phyloP scores from a whole-genome alignment of 1,284 basidiomycete species.

The Kalmanozyma brasiliensis region DNA sequence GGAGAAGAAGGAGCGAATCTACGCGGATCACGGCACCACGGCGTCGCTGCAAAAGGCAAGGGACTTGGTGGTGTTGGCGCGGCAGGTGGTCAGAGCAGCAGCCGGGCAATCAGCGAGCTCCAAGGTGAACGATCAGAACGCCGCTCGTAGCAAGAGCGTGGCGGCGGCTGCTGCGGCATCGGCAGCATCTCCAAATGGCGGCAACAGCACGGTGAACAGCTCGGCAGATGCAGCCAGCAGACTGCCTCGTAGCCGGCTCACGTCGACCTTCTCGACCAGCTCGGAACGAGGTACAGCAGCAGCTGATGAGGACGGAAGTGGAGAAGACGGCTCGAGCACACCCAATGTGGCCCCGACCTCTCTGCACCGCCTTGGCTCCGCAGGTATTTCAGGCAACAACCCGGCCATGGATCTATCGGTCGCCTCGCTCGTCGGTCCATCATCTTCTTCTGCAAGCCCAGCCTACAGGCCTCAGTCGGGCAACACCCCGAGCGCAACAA shows the following conservation, averaged over 20 bases:
- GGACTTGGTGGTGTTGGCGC: slow-evolving; percentile 37
- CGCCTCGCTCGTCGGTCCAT: slow-evolving; percentile 20
- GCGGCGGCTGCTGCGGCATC: slow-evolving; percentile 3
- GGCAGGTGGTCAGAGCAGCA: slow-evolving; percentile 43
- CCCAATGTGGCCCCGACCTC: background rate
- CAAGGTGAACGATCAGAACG: slow-evolving; percentile 19
- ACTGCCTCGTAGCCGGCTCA: slow-evolving; percentile 10
- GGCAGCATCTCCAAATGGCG: slow-evolving; percentile 5
- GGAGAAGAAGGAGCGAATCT: slow-evolving; percentile 45
- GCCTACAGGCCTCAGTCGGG: slow-evolving; percentile 9
- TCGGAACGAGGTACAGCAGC: slow-evolving; percentile 34
- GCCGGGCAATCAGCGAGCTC: slow-evolving; percentile 32
- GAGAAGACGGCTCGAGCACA: background rate
- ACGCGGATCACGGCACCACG: slow-evolving; percentile 43
- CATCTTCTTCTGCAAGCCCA: background rate
- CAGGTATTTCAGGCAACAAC: slow-evolving; percentile 6
- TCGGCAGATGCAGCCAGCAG: slow-evolving; percentile 5
- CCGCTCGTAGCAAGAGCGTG: slow-evolving; percentile 8
- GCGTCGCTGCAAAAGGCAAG: slow-evolving; percentile 46
- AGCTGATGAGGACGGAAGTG: background rate
- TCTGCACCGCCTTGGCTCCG: background rate
- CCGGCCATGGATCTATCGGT: slow-evolving; percentile 16
- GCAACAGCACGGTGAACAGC: background rate
- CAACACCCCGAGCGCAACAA: background rate
- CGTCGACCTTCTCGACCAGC: slow-evolving; percentile 41